These are phyloP conservation scores for Saccharomycopsis sp. DNA, from an alignment of 805 yeast species.

Conservation along the genomic window DNA sequence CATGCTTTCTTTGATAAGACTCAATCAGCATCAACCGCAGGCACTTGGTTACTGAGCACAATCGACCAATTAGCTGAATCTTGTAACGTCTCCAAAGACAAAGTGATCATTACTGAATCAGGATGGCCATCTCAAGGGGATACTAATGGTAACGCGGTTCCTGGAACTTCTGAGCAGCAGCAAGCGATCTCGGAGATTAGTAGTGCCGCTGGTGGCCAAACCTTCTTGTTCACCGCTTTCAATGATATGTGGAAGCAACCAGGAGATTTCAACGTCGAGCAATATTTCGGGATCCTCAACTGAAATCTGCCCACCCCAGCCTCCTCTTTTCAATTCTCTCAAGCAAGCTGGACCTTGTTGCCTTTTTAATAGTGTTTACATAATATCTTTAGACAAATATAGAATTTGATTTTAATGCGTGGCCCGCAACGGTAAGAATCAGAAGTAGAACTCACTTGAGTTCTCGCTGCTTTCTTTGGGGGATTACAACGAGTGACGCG, in stretches of 20 bases:
- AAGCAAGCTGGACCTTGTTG: no score
- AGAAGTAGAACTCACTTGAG: no score
- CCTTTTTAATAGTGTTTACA: no score
- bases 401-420: no score
- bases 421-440: no score
- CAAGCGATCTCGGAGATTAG: constrained; percentile 47
- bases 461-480: no score
- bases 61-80: constrained; percentile 81
- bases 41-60: constrained; percentile 76
- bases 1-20: constrained; percentile 61
- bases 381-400: no score
- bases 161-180: constrained; percentile 18
- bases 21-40: constrained; percentile 44
- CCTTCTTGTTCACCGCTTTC: constrained; percentile 73
- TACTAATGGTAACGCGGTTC: constrained; percentile 21
- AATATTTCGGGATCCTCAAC: constrained; percentile 89
- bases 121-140: constrained; percentile 66
- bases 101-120: constrained; percentile 48
- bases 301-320: background rate
- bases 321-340: background rate
- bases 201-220: constrained; percentile 55
- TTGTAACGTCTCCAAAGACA: constrained; percentile 41
- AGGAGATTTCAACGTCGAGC: constrained; percentile 63
- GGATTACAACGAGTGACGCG: no score
- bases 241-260: constrained; percentile 81